Percentiles rank a stretch among this genome's conserved stretches.
These are phyloP conservation scores for Solanum verrucosum DNA, from an alignment of 257 asterid genomes.

Conservation along the genomic window DNA sequence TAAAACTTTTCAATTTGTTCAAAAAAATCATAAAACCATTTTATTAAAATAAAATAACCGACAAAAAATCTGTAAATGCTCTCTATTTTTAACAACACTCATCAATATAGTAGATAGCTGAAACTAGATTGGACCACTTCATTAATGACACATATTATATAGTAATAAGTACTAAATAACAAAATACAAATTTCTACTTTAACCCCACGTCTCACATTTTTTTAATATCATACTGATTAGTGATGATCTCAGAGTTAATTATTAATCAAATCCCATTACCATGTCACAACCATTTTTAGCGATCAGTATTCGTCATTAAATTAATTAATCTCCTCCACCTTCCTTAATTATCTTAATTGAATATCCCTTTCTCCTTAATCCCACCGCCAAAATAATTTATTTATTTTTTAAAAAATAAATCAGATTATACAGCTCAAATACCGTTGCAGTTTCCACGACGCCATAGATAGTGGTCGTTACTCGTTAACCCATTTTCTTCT, in stretches of 20 bases:
- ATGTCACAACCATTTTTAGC: background rate
- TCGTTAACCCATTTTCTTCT: slow-evolving; percentile 5
- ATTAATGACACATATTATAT: background rate
- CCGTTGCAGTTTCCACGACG: slow-evolving; percentile 3
- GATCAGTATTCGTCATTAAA: background rate
- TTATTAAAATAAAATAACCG: no score
- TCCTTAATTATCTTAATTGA: background rate
- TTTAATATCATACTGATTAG: background rate
- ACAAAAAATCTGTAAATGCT: background rate
- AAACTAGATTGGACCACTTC: background rate
- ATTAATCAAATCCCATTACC: background rate
- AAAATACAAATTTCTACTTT: background rate
- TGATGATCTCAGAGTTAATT: background rate
- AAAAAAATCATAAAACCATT: background rate
- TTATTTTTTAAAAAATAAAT: background rate
- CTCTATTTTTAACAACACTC: background rate
- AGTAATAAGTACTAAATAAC: background rate
- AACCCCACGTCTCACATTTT: background rate
- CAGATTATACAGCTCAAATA: background rate
- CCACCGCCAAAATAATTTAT: background rate
- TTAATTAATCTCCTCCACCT: background rate
- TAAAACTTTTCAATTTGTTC: background rate
- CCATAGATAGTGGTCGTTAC: slow-evolving; percentile 1
- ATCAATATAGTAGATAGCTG: background rate
- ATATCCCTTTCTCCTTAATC: background rate